A percentile compares a stretch with the other conserved stretches of the same genome.
Conservation (phyloP, 495 filamentous ascomycete genomes). For the Penicillium odoratum region DNA sequence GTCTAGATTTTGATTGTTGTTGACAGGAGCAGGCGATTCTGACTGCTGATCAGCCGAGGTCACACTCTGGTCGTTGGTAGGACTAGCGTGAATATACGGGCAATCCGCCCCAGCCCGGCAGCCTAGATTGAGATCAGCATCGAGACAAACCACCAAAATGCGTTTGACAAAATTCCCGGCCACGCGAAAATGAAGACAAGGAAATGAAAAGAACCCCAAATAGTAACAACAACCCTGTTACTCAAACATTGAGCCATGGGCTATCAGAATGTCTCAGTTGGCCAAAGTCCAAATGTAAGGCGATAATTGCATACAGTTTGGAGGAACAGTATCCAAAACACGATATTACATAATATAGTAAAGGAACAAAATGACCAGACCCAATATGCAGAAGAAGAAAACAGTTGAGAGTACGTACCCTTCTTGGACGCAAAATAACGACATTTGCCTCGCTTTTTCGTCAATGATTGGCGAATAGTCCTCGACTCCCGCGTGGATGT, state of each 20-base stretch:
- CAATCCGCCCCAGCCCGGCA: constrained; percentile 44
- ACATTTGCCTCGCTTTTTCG: constrained; percentile 25
- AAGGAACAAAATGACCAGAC: not conserved
- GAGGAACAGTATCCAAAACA: not conserved
- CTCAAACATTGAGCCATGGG: not conserved
- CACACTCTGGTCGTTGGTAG: constrained; percentile 12
- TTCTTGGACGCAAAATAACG: constrained; percentile 31
- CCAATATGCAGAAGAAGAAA: not conserved
- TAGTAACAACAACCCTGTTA: not conserved
- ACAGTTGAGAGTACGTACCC: constrained; percentile 17
- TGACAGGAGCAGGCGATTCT: constrained; percentile 5
- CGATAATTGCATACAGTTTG: not conserved
- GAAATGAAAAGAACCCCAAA: not conserved
- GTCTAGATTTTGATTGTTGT: constrained; percentile 8
- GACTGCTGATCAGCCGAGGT: constrained; percentile 13
- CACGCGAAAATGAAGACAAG: not conserved
- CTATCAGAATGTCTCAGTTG: not conserved
- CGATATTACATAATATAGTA: not conserved
- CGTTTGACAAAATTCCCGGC: not conserved
- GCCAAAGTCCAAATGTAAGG: not conserved
- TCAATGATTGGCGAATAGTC: constrained; percentile 23
- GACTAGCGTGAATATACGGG: constrained; percentile 41
- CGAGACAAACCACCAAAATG: not conserved
- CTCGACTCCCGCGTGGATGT: constrained; percentile 18
- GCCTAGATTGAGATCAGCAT: constrained; percentile 34